A percentile compares a stretch with the other conserved stretches of the same genome.
Conservation (phyloP, 805 yeast species). For the Lipomyces yamanashiensis region DNA sequence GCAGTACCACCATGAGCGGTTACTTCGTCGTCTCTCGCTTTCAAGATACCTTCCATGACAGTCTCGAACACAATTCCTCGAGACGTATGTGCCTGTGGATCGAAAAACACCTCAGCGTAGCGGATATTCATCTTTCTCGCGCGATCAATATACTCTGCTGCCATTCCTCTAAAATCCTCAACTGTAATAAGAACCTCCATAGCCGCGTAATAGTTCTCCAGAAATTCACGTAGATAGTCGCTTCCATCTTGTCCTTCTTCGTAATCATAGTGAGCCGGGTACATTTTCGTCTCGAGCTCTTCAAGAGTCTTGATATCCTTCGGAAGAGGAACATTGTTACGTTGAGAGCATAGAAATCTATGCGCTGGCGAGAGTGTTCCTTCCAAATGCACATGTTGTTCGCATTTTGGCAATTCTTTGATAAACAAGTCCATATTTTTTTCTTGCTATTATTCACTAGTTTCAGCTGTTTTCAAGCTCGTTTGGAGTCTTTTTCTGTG, state of each 20-base stretch:
- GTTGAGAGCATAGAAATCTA: constrained; percentile 65
- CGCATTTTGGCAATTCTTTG: constrained; percentile 70
- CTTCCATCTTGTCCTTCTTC: constrained; percentile 53
- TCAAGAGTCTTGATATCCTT: constrained; percentile 64
- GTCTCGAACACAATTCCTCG: constrained; percentile 64
- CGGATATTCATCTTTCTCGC: constrained; percentile 42
- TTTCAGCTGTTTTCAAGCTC: too few relatives aligned
- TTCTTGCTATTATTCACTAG: not conserved
- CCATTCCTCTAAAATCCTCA: constrained; percentile 73
- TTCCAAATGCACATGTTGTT: constrained; percentile 82
- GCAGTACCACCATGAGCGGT: not conserved
- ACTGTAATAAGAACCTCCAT: constrained; percentile 70
- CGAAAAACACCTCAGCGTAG: constrained; percentile 81
- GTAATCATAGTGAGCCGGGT: constrained; percentile 55
- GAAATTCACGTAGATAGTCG: constrained; percentile 64
- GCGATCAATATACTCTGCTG: constrained; percentile 48
- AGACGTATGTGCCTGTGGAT: constrained; percentile 81
- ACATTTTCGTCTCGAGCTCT: constrained; percentile 49
- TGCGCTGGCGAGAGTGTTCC: constrained; percentile 80
- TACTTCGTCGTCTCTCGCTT: constrained; percentile 13
- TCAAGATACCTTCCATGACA: constrained; percentile 58
- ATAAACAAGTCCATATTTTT: constrained; percentile 2
- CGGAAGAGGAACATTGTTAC: constrained; percentile 59
- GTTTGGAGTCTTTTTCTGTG: too few relatives aligned
- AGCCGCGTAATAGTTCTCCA: constrained; percentile 77